These are phyloP conservation scores for Suhomyces faveliae DNA, from an alignment of 805 yeast genomes.

Conservation along the genomic window DNA sequence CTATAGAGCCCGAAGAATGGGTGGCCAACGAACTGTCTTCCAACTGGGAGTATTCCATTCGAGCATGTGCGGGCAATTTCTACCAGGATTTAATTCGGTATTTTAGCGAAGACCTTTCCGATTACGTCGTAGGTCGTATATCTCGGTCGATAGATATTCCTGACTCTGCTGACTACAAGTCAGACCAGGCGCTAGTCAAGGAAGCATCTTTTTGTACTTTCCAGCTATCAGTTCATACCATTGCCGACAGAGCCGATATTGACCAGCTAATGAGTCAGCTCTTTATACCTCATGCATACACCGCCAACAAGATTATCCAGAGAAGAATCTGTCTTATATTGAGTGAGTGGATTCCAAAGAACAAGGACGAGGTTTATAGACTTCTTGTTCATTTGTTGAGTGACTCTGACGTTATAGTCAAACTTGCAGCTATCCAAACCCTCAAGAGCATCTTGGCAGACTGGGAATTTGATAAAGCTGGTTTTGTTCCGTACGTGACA, in stretches of 20 bases:
- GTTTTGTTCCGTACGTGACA: slow-evolving; percentile 64
- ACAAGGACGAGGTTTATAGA: slow-evolving; percentile 57
- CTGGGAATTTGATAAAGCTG: slow-evolving; percentile 75
- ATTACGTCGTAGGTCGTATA: slow-evolving; percentile 59
- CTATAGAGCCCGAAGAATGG: slow-evolving; percentile 89
- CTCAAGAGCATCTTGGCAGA: slow-evolving; percentile 72
- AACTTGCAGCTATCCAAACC: slow-evolving; percentile 69
- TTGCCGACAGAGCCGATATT: slow-evolving; percentile 65
- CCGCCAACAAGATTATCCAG: slow-evolving; percentile 57
- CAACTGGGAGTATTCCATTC: slow-evolving; percentile 79
- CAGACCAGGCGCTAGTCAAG: slow-evolving; percentile 54
- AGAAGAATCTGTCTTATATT: slow-evolving; percentile 77
- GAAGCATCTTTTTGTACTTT: slow-evolving; percentile 84
- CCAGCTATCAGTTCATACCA: slow-evolving; percentile 68
- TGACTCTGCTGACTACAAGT: slow-evolving; percentile 25
- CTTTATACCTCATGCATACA: slow-evolving; percentile 65
- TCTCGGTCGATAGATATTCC: slow-evolving; percentile 35
- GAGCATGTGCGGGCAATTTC: slow-evolving; percentile 85
- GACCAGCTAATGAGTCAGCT: slow-evolving; percentile 57
- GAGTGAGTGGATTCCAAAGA: slow-evolving; percentile 73
- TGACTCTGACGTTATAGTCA: slow-evolving; percentile 74
- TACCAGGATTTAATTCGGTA: slow-evolving; percentile 69
- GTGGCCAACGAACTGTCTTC: slow-evolving; percentile 73
- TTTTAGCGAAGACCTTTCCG: slow-evolving; percentile 56
- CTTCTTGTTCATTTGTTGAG: slow-evolving; percentile 53